Percentiles rank a stretch among this genome's conserved stretches.
phyloP scores from a whole-genome alignment of 2,329 filamentous ascomycete genomes.

The Fusarium camptoceras region DNA sequence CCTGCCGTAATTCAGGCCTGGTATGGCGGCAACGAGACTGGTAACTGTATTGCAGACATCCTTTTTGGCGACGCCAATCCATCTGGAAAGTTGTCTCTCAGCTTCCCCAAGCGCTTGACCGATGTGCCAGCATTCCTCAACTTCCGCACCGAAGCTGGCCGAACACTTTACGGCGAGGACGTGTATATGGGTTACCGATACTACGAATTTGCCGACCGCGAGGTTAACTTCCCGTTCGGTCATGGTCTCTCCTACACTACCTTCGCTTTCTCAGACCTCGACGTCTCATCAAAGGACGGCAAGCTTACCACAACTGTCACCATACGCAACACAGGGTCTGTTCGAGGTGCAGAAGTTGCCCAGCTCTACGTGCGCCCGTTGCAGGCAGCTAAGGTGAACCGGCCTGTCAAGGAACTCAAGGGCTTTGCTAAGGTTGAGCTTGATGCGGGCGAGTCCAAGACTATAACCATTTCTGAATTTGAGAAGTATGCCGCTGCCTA shows the following conservation, averaged over 20 bases:
- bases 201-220: constrained; percentile 77
- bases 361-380: constrained; percentile 68
- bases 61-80: constrained; percentile 81
- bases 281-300: constrained; percentile 59
- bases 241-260: constrained; percentile 83
- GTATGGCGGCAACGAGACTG: constrained; percentile 90
- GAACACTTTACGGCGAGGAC: constrained; percentile 82
- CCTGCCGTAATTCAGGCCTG: constrained; percentile 78
- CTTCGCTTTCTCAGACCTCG: constrained; percentile 68
- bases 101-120: constrained; percentile 74
- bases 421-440: constrained; percentile 74
- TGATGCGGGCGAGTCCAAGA: constrained; percentile 68
- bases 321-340: constrained; percentile 71
- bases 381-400: constrained; percentile 64
- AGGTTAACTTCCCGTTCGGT: constrained; percentile 80
- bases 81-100: constrained; percentile 78
- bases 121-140: constrained; percentile 83
- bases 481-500: constrained; percentile 76
- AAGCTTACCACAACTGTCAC: constrained; percentile 62
- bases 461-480: constrained; percentile 65
- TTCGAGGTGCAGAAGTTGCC: constrained; percentile 65
- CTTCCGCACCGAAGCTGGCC: constrained; percentile 75
- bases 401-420: constrained; percentile 72
- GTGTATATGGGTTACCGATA: constrained; percentile 85
- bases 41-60: constrained; percentile 82